Percentiles rank a stretch among this genome's conserved stretches.
phyloP scores from a whole-genome alignment of 2,329 filamentous ascomycete species.

The Ceratocystis cubensis region DNA sequence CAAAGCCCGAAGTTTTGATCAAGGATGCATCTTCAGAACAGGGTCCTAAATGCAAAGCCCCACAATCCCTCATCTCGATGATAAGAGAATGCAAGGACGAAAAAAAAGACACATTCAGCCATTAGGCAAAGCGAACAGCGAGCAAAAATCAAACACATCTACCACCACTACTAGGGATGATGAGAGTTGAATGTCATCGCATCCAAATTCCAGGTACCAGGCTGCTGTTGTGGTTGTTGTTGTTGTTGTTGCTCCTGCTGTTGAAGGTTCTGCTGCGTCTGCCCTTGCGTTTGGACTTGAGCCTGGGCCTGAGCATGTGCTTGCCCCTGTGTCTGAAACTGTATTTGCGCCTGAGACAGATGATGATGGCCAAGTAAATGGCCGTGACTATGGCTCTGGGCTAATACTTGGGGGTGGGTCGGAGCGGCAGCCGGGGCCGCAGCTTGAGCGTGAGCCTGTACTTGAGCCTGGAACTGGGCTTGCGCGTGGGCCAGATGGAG shows the following conservation, averaged over 20 bases:
- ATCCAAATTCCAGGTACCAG: not conserved
- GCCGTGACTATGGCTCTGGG: not conserved
- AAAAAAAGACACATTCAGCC: too few relatives aligned
- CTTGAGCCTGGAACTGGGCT: not conserved
- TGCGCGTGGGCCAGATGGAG: not conserved
- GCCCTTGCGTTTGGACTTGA: not conserved
- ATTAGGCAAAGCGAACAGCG: not conserved
- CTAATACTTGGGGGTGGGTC: not conserved
- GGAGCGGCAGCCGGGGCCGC: not conserved
- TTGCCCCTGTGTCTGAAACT: not conserved
- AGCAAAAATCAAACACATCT: not conserved
- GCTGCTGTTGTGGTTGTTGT: not conserved
- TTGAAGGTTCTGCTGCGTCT: not conserved
- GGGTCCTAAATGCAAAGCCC: too few relatives aligned
- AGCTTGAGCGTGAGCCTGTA: not conserved
- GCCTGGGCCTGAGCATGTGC: not conserved
- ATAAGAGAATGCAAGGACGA: too few relatives aligned
- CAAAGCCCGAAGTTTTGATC: not conserved
- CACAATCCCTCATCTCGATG: too few relatives aligned
- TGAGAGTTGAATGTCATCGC: not conserved
- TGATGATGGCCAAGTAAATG: not conserved
- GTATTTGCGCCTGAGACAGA: not conserved
- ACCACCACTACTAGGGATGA: not conserved
- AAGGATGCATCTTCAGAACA: not conserved
- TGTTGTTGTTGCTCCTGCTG: not conserved